Evolutionary conservation across 2,329 filamentous ascomycete species (phyloP), one percentile per base, ranked within the genome.

Genomic region (Monosporascus cannonballus): DNA sequence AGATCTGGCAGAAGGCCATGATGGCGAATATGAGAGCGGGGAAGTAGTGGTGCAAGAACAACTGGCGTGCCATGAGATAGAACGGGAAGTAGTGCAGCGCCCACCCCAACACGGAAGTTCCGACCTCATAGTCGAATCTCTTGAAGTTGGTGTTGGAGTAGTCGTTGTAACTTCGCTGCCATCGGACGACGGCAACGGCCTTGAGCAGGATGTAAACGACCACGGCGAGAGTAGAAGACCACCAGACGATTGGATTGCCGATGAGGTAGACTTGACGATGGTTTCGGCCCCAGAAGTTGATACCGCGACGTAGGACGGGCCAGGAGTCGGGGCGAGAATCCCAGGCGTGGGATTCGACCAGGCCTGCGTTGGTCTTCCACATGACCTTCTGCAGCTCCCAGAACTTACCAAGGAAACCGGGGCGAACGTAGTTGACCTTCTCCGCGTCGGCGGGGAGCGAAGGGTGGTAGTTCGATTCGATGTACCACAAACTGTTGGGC

Each of bases 11-110:
- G 52, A 96, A 80, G 8, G 89, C 85, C 60, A 97, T 86, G 64
- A 99, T 85, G 57, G 89, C 91, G 69, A 99, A 99, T 75, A 96
- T 96, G 15, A 99, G 82, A 2, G 94, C 94, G 0, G 94, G 94
- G 73, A 99, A 94, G 72, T 99, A 99, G 75, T 99, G 94, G 72
- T 99, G 94, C 56, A 99, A 78, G 80, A 99, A 99, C 37, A 99
- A 85, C 73, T 99, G 94, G 63, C 94, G 91, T 68, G 94, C 85
- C 94, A 99, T 97, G 53, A 99, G 81, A 76, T 85, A 99, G 77
- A 99, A 99, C 11, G 94, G 94, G 78, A 99, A 97, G 77, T 96
- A 99, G 73, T 99, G 94, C 71, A 99, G 87, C 47, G 89, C 90
- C 94, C 94, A 99, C 61, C 89, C 94, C 8, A 99, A 81, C 34